Base-by-base conservation (phyloP, 1,284 basidiomycete genomes). In the Cryptococcus sp. region DNA sequence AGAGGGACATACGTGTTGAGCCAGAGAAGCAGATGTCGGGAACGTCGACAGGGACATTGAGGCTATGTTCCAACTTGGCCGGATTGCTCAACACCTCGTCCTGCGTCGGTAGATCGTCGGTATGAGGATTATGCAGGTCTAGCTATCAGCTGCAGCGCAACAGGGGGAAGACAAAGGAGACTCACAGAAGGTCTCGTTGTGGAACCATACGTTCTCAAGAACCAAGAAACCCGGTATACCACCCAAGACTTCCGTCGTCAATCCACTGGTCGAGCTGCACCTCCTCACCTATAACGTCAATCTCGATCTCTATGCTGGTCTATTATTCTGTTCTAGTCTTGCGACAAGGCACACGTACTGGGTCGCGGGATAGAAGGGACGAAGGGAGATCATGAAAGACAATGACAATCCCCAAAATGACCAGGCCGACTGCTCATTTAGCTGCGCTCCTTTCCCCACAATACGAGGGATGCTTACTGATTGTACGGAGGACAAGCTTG, bases 191-290 rank as follows among this genome's bases (percentile, higher is more conserved):
- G 41, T 43, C 12, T 43, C 18, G 19, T 43, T 33, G 26, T 19
- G 25, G 31, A 25, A 43, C 41, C 41, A 43, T 23, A 43, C 41
- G 31, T 43, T 43, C 31, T 43, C 28, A 24, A 43, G 18, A 4
- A 33, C 31, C 11, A 43, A 22, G 28, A 25, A 43, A 7, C 41
- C 41, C 41, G 41, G 41, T 22, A 43, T 28, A 18, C 41, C 41
- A 9, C 41, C 41, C n/a, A 43, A 22, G 3, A 43, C 41, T 16
- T 6, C n/a, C 9, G 41, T 43, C 12, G 14, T 21, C 26, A 19
- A 11, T 11, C 41, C 31, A 4, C 14, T 16, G 28, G 41, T 43
- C 14, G 41, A 43, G 11, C 22, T 11, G 28, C 41, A 39, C 6
- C 34, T 7, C 34, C 18, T 7, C n/a, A 36, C 18, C 18, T 14